phyloP scores from a whole-genome alignment of 2,329 filamentous ascomycete species.

The Sphaerostilbella broomeana region DNA sequence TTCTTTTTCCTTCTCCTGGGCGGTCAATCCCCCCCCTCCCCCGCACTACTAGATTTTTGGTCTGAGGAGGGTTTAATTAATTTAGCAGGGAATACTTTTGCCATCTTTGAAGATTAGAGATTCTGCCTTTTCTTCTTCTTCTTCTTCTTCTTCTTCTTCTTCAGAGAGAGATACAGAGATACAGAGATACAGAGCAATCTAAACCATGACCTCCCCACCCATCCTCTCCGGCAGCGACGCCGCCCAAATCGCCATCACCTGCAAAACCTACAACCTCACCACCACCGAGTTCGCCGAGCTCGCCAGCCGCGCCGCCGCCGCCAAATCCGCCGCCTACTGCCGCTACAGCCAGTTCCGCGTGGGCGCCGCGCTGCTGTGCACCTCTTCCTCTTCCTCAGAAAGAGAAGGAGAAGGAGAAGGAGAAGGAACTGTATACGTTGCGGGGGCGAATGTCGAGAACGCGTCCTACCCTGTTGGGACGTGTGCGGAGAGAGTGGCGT shows the following conservation, averaged over 20 bases:
- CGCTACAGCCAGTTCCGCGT: constrained; percentile 91
- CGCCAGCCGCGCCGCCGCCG: constrained; percentile 55
- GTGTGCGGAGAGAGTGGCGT: constrained; percentile 87
- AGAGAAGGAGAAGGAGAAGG: too few species aligned
- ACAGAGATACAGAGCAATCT: background rate
- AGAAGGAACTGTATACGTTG: constrained; percentile 15
- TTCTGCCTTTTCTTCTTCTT: background rate
- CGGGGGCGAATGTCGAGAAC: constrained; percentile 88
- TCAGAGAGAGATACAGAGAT: background rate
- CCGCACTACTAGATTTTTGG: background rate
- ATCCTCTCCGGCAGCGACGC: constrained; percentile 24
- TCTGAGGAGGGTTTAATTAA: constrained; percentile 1
- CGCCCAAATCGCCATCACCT: constrained; percentile 22
- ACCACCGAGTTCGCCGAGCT: constrained; percentile 59
- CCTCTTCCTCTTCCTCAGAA: too few species aligned
- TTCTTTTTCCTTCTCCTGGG: background rate
- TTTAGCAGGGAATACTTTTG: too few species aligned
- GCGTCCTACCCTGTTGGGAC: constrained; percentile 90
- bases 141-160: background rate
- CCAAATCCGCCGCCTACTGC: constrained; percentile 79
- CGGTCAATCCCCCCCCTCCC: background rate
- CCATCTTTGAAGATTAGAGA: background rate
- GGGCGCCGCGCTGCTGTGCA: constrained; percentile 66
- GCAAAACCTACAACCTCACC: constrained; percentile 43
- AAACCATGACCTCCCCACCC: constrained; percentile 4